Evolutionary conservation across 352 stramenopile species (phyloP), one percentile per base, ranked within the genome.

Genomic region (Phytophthora hibernalis): DNA sequence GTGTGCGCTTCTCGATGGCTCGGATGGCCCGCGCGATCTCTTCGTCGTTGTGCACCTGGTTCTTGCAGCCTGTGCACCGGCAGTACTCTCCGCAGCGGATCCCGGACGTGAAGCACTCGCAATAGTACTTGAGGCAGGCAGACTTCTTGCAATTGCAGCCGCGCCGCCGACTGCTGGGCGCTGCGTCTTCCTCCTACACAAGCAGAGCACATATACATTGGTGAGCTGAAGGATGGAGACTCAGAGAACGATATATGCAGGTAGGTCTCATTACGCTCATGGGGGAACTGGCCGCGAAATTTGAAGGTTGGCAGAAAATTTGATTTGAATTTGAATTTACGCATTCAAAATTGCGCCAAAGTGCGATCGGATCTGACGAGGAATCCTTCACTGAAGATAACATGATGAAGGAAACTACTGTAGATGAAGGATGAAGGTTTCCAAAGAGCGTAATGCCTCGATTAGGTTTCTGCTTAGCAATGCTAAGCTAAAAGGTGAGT

Each of bases 61-160:
- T 95, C 63, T 87, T 90, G 68, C 87, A 95, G 60, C 73, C 72
- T 33, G 86, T n/a, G 60, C 87, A 95, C 69, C 91, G 80, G 31
- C 87, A 95, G 28, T 74, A 78, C 15, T 90, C 77, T 15, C 70
- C 68, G 56, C 85, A 95, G 40, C 81, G 75, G 33, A 53, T 61
- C 40, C 77, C 77, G 12, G 70, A 70, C 11, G 82, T 74, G 59
- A 95, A 93, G 51, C 87, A 95, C 64, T 93, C 82, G 67, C 87
- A 95, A 55, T 95, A 95, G 38, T 99, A 82, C 77, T 99, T 99
- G 16, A 99, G 87, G 70, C 97, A 99, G 57, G 90, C 87, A 0
- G 95, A 98, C 58, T 98, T 98, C 77, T 98, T 98, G 78, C 96
- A 99, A 61, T 97, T 98, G 76, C 97, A 99, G 44, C 84, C 82